Evolutionary conservation across 2,329 filamentous ascomycete genomes (phyloP).

Genomic region (Hyphodiscus sp.): DNA sequence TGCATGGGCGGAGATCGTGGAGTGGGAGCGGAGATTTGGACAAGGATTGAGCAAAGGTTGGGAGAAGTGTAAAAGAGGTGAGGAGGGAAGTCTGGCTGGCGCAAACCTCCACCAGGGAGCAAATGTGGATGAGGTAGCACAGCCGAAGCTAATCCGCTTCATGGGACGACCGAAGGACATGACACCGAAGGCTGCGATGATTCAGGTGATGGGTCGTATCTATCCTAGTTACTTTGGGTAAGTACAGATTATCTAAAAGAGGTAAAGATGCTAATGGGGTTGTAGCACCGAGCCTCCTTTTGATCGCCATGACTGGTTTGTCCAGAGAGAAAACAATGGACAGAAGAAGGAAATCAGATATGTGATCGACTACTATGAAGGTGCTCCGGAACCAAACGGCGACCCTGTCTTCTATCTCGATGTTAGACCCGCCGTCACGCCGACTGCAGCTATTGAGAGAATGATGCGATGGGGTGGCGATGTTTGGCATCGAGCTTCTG

Average conservation of each 20-base stretch:
- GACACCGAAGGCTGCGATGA: conserved; percentile 84
- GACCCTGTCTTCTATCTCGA: conserved; percentile 96
- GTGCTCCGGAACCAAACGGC: conserved; percentile 63
- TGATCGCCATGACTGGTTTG: conserved; percentile 96
- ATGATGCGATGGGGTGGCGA: conserved; percentile 86
- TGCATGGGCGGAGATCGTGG: conserved; percentile 90
- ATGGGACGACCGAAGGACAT: conserved; percentile 82
- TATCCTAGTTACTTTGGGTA: conserved; percentile 76
- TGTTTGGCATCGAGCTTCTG: conserved; percentile 63
- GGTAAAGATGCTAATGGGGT: conserved; percentile 7
- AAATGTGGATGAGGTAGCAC: conserved; percentile 45
- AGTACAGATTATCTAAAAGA: conserved; percentile 28
- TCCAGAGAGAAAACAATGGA: conserved; percentile 65
- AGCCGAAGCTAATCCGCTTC: conserved; percentile 77
- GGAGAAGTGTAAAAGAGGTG: conserved; percentile 67
- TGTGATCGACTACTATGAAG: conserved; percentile 95
- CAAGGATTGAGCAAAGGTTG: conserved; percentile 67
- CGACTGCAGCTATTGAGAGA: conserved; percentile 72
- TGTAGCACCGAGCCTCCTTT: conserved; percentile 75
- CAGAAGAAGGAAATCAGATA: conserved; percentile 76
- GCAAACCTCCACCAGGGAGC: conserved; percentile 40
- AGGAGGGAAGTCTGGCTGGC: conserved; percentile 49
- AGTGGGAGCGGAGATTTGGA: conserved; percentile 84
- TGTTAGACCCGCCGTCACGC: conserved; percentile 82
- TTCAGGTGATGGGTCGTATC: conserved; percentile 71